Conservation (phyloP, 2,329 filamentous ascomycete genomes). For the Phaeomoniella chlamydospora region DNA sequence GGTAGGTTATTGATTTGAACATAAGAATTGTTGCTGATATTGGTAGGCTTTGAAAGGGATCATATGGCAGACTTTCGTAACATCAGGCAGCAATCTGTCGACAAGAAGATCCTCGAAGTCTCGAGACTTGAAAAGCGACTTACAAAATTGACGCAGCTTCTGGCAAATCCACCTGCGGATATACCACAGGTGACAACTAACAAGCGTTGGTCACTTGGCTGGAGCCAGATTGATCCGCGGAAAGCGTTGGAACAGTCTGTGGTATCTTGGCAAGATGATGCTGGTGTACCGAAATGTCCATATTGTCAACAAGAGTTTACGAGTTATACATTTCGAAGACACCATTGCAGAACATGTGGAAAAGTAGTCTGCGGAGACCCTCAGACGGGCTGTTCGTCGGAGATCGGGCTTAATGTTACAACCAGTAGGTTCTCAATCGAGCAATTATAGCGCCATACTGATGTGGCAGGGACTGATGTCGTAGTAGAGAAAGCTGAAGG, state of each 20-base stretch:
- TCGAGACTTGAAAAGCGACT: slow-evolving; percentile 82
- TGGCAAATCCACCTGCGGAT: slow-evolving; percentile 60
- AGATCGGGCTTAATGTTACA: slow-evolving; percentile 67
- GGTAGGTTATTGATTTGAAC: slow-evolving; percentile 21
- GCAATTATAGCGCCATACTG: slow-evolving; percentile 6
- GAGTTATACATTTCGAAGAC: slow-evolving; percentile 79
- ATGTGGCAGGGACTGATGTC: slow-evolving; percentile 9
- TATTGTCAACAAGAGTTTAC: slow-evolving; percentile 96
- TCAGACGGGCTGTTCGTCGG: slow-evolving; percentile 68
- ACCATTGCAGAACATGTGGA: slow-evolving; percentile 90
- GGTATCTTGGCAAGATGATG: slow-evolving; percentile 90
- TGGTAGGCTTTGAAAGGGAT: slow-evolving; percentile 47
- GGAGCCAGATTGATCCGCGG: slow-evolving; percentile 54
- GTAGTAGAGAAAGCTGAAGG: slow-evolving; percentile 20
- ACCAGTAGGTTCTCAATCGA: slow-evolving; percentile 32
- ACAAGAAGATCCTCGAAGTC: slow-evolving; percentile 75
- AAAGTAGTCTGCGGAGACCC: slow-evolving; percentile 84
- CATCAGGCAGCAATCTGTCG: slow-evolving; percentile 62
- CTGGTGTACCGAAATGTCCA: slow-evolving; percentile 64
- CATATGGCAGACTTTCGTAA: slow-evolving; percentile 57
- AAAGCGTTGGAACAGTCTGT: slow-evolving; percentile 81
- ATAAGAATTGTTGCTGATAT: slow-evolving; percentile 6
- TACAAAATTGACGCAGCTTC: slow-evolving; percentile 72
- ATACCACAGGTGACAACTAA: slow-evolving; percentile 32
- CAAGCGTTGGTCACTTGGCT: slow-evolving; percentile 37